These are phyloP conservation scores for Trichoderma breve DNA, from an alignment of 2,329 filamentous ascomycete species.

Conservation along the genomic window DNA sequence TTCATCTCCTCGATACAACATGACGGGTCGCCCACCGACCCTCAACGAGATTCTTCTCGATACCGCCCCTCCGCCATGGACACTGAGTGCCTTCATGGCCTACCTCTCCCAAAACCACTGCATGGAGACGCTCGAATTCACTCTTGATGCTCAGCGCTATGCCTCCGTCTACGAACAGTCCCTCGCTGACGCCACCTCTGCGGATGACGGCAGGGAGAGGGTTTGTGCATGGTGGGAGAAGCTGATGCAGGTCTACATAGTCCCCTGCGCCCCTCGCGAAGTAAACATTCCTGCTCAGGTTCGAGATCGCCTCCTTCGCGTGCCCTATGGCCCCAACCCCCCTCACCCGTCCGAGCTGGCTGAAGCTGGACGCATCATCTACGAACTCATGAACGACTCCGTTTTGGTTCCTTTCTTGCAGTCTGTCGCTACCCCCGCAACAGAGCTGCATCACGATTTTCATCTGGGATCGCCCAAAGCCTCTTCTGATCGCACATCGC, in stretches of 20 bases:
- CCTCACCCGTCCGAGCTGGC: constrained; percentile 74
- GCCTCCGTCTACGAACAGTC: constrained; percentile 55
- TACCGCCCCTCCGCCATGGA: constrained; percentile 82
- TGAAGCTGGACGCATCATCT: constrained; percentile 80
- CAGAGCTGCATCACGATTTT: constrained; percentile 38
- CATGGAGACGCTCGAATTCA: constrained; percentile 93
- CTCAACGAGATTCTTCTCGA: constrained; percentile 87
- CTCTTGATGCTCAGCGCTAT: constrained; percentile 88
- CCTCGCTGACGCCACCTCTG: constrained; percentile 38
- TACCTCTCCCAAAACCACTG: constrained; percentile 97
- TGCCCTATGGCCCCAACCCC: constrained; percentile 57
- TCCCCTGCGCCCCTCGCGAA: constrained; percentile 78
- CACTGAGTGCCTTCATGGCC: constrained; percentile 88
- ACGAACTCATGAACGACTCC: constrained; percentile 97
- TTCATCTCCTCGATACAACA: constrained; percentile 34
- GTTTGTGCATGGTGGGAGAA: constrained; percentile 82
- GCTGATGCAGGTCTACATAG: constrained; percentile 85
- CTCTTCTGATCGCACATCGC: constrained; percentile 42
- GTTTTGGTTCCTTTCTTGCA: constrained; percentile 91
- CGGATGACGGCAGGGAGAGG: constrained; percentile 55
- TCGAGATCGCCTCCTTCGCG: constrained; percentile 71
- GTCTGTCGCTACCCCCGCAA: constrained; percentile 44
- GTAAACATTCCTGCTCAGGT: constrained; percentile 88
- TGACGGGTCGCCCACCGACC: constrained; percentile 55
- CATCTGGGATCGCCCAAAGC: constrained; percentile 45